These are phyloP conservation scores for Nemania diffusa DNA, from an alignment of 2,329 filamentous ascomycete genomes.

Conservation along the genomic window DNA sequence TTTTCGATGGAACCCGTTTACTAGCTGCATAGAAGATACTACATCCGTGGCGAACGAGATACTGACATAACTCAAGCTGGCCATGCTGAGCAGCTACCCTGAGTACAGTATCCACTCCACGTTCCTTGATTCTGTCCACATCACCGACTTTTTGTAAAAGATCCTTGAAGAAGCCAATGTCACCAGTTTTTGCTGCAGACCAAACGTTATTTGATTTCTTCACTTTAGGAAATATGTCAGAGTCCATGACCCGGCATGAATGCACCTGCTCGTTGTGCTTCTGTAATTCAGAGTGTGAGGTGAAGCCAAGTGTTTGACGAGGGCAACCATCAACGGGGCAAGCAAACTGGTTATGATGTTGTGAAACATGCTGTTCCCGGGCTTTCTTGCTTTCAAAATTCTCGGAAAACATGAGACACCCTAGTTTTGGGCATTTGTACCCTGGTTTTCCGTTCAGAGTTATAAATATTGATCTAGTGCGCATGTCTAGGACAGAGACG, in stretches of 20 bases:
- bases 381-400: neutral
- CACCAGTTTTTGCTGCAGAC: neutral
- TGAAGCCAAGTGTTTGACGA: neutral
- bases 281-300: neutral
- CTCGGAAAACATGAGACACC: neutral
- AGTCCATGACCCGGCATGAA: neutral
- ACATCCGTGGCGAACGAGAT: neutral
- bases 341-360: neutral
- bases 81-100: neutral
- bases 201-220: neutral
- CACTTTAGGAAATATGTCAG: neutral
- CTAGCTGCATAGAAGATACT: neutral
- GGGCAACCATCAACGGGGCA: slow-evolving; percentile 1
- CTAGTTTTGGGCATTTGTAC: slow-evolving; percentile 10
- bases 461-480: neutral
- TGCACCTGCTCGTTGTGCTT: neutral
- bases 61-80: neutral
- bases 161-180: neutral
- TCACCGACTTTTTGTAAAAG: neutral
- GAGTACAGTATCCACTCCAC: neutral
- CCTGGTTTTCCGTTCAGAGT: neutral
- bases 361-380: neutral
- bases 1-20: too few species aligned
- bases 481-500: neutral
- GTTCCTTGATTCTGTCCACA: neutral